Base-by-base conservation (phyloP, 139 green algal genomes). In the Chlorella ohadii region DNA sequence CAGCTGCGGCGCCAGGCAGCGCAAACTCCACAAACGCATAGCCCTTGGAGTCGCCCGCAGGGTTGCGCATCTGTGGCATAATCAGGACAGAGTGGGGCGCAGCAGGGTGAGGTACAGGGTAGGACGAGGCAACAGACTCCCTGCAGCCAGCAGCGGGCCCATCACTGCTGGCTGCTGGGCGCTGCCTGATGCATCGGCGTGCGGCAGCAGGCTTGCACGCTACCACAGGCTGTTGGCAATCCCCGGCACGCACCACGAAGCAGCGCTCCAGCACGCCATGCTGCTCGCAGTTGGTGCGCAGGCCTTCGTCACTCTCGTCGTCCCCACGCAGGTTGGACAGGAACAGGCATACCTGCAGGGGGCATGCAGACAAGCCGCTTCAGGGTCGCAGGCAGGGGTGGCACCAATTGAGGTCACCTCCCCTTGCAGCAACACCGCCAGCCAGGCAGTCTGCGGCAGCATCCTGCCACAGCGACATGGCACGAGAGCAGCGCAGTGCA, bases 1-100 rank as follows among this genome's bases (percentile, higher is more conserved):
- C 85, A 0, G 81, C 65, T 4, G 92, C 92, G 33, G 34, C 66
- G 1, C 61, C 51, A 0, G 89, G 86, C 39, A 87, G 81, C 64
- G 79, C 79, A 78, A 89, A 95, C 78, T 95, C 92, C 16, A 91
- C 90, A 86, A 95, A 93, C 5, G 63, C 92, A 36, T 95, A 95
- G 25, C 78, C 87, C 89, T 91, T 94, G 67, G 33, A 86, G 17
- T 64, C 33, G 15, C 90, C 91, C 4, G 85, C 63, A 3, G 64
- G 51, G 65, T 89, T 92, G 76, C 88, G 79, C 87, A 93, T 86
- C 11, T 59, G 51, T 13, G 22, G 12, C 9, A 23, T 9, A 2
- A 22, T 59, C 22, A 13, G 51, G 51, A 2, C 9, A 59, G 51
- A 22, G 44, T 51, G 44, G 6, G n/a, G n/a, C n/a, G n/a, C 44